Evolutionary conservation across 495 filamentous ascomycete species (phyloP), one percentile per base, ranked within the genome.

Genomic region (Aspergillus sclerotiicarbonarius): DNA sequence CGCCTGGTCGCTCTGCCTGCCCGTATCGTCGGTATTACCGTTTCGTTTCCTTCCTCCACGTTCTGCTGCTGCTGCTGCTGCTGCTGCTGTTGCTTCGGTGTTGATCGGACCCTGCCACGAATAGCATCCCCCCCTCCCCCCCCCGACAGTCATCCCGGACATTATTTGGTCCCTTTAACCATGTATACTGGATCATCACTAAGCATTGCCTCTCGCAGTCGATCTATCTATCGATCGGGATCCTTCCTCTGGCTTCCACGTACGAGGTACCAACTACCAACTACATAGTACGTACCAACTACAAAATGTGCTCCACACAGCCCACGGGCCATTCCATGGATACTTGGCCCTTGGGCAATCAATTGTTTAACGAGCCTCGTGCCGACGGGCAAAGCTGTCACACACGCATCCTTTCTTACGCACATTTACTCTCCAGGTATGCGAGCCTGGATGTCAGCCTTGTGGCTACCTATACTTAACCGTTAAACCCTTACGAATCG

Each of bases 1-100:
- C 19, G 13, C 25, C 10, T 65, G 63, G 63, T 58, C 41, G 3
- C 54, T 61, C 9, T 60, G 54, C 16, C 21, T 12, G 16, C n/a
- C 59, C 52, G 37, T 43, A 65, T 5, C 25, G 25, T 5, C 25
- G 2, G 25, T 25, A 25, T 25, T 25, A 25, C 25, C 25, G 25
- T 25, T 25, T 25, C 25, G 5, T 25, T 25, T 25, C 25, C 25
- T 25, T 2, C 25, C 25, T 25, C 25, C 25, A 25, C 25, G 25
- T 25, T 25, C 25, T 25, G 25, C 25, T 25, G 25, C 25, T 25
- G 25, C 25, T 25, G 25, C 25, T 25, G 25, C 25, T 25, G 25
- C 25, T 25, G 25, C 25, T 25, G 5, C 25, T 25, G 25, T 5
- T 25, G 5, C 25, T 25, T 25, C 25, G 25, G 25, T 25, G 25